Conservation (phyloP, 2,329 filamentous ascomycete species). For the Coniochaeta sp. region DNA sequence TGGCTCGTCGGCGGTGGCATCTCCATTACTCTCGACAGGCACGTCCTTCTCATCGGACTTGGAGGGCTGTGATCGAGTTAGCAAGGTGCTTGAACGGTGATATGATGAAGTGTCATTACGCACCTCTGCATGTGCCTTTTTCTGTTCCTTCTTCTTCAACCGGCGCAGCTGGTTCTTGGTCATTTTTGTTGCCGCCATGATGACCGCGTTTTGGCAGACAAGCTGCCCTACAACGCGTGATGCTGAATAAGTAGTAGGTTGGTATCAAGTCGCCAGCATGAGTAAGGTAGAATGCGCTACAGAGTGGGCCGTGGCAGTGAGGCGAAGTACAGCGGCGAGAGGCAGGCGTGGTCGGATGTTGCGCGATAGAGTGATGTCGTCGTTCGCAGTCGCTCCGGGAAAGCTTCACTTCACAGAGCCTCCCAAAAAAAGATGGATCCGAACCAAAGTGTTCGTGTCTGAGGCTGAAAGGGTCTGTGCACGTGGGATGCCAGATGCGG, state of each 20-base stretch:
- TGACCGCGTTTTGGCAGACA: conserved; percentile 15
- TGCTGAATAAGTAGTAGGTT: not conserved
- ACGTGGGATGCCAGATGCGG: not conserved
- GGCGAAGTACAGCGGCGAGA: not conserved
- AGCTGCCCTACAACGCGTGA: conserved; percentile 7
- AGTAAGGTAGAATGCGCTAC: not conserved
- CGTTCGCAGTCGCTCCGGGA: not conserved
- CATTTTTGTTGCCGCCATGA: conserved; percentile 63
- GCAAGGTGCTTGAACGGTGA: not conserved
- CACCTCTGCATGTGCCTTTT: conserved; percentile 56
- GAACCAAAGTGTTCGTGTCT: not conserved
- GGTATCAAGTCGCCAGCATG: not conserved
- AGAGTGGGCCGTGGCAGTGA: not conserved
- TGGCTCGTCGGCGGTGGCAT: not conserved
- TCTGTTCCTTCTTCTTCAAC: conserved; percentile 90
- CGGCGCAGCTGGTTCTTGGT: conserved; percentile 92
- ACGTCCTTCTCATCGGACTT: conserved; percentile 7
- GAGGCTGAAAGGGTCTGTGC: not conserved
- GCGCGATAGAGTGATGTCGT: not conserved
- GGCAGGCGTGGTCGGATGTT: not conserved
- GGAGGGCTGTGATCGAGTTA: conserved; percentile 10
- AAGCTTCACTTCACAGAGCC: not conserved
- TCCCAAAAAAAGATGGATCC: not conserved
- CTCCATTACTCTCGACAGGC: conserved; percentile 2
- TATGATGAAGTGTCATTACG: not conserved